Evolutionary conservation across 2,329 filamentous ascomycete genomes (phyloP).

Genomic region (Mycogone perniciosa): DNA sequence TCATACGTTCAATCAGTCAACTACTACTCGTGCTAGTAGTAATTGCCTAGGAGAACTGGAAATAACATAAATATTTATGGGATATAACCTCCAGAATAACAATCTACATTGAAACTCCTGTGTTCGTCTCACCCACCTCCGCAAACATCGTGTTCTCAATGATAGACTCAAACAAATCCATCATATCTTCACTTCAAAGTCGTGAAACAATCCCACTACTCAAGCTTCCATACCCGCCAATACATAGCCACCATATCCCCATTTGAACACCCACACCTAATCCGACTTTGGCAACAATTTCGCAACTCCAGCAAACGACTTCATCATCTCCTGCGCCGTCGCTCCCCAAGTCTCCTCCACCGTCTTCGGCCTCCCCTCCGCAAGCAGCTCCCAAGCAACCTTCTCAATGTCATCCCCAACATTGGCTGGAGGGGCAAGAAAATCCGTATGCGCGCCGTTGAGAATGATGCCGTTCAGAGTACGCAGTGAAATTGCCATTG

Average conservation of each 20-base stretch:
- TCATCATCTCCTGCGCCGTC: conserved; percentile 22
- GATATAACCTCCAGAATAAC: too few species aligned
- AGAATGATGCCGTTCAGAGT: conserved; percentile 23
- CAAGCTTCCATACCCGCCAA: too few species aligned
- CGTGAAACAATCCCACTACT: too few species aligned
- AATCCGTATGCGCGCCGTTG: neutral
- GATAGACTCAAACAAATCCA: neutral
- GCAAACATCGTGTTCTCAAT: neutral
- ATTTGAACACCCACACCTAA: too few species aligned
- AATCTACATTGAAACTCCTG: too few species aligned
- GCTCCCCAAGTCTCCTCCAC: conserved; percentile 28
- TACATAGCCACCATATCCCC: too few species aligned
- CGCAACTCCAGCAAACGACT: conserved; percentile 19
- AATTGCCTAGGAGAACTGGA: too few species aligned
- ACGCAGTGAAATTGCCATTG: conserved; percentile 19
- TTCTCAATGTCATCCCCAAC: conserved; percentile 23
- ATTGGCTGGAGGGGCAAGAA: conserved; percentile 6
- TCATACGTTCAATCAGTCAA: too few species aligned
- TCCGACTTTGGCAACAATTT: conserved; percentile 13
- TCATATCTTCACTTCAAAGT: neutral
- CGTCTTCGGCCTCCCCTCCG: conserved; percentile 17
- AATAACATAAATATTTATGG: too few species aligned
- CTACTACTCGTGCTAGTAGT: too few species aligned
- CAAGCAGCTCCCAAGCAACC: conserved; percentile 29
- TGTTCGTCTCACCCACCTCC: too few species aligned